These are phyloP conservation scores for Pholiota conissans DNA, from an alignment of 768 basidiomycete genomes.

Conservation along the genomic window DNA sequence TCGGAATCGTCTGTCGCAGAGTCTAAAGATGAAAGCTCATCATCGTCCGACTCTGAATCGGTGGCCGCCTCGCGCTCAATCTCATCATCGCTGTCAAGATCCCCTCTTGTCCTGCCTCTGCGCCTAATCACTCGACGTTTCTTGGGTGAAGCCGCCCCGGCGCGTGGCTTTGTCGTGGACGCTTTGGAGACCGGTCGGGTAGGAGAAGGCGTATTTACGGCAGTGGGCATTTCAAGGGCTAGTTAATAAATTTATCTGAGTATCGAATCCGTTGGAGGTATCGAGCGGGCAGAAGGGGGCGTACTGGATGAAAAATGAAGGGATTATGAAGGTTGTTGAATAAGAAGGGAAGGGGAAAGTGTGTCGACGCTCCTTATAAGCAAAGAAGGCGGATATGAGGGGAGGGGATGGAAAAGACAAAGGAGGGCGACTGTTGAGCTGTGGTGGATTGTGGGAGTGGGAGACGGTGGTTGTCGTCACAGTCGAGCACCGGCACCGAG, in stretches of 20 bases:
- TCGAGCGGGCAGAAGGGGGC: slow-evolving; percentile 15
- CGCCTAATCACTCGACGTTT: slow-evolving; percentile 54
- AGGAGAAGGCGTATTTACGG: slow-evolving; percentile 34
- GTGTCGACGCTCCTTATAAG: not conserved
- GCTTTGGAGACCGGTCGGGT: slow-evolving; percentile 30
- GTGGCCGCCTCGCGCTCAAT: slow-evolving; percentile 69
- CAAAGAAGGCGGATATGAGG: slow-evolving; percentile 1
- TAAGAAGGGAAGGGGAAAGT: slow-evolving; percentile 4
- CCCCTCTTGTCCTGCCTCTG: slow-evolving; percentile 59
- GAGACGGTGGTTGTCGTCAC: slow-evolving; percentile 24
- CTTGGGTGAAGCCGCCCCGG: slow-evolving; percentile 29
- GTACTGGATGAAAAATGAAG: slow-evolving; percentile 37
- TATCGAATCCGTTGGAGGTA: not conserved
- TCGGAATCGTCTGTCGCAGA: slow-evolving; percentile 67
- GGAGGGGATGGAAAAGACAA: slow-evolving; percentile 9
- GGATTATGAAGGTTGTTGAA: slow-evolving; percentile 22
- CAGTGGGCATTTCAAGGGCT: slow-evolving; percentile 45
- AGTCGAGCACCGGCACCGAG: slow-evolving; percentile 32
- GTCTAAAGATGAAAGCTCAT: slow-evolving; percentile 52
- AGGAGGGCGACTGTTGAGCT: slow-evolving; percentile 9
- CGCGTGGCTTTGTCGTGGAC: slow-evolving; percentile 33
- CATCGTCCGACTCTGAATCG: slow-evolving; percentile 70
- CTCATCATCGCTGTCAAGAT: slow-evolving; percentile 75
- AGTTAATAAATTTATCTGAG: slow-evolving; percentile 1
- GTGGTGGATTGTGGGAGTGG: slow-evolving; percentile 16